A percentile compares a stretch with the other conserved stretches of the same genome.
Evolutionary conservation across 768 basidiomycete species (phyloP).

Genomic region (Serendipita vermifera): DNA sequence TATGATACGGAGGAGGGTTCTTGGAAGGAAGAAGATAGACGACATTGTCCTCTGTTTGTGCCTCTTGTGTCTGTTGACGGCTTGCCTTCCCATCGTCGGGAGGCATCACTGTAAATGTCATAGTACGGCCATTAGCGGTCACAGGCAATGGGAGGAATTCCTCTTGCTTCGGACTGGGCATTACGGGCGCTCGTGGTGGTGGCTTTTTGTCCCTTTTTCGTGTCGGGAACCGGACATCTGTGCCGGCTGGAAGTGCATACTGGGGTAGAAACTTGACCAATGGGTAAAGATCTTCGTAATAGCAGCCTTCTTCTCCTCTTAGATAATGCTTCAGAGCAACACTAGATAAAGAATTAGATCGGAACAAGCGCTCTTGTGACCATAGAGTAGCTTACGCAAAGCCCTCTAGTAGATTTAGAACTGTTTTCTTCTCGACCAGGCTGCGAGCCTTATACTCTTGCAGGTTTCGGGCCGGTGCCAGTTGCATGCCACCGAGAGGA

Average conservation of each 20-base stretch:
- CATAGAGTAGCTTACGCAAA: constrained; percentile 7
- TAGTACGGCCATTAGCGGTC: neutral
- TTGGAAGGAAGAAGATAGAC: constrained; percentile 2
- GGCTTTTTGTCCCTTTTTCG: neutral
- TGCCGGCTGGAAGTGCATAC: neutral
- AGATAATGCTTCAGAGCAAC: constrained; percentile 11
- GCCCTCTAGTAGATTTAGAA: constrained; percentile 9
- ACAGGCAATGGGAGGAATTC: constrained; percentile 5
- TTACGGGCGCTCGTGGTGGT: neutral
- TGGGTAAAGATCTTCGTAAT: constrained; percentile 11
- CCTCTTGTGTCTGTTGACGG: neutral
- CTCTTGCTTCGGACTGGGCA: neutral
- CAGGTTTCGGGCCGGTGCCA: neutral
- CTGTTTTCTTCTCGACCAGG: constrained; percentile 11
- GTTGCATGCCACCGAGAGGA: neutral
- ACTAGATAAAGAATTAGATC: neutral
- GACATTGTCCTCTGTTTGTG: neutral
- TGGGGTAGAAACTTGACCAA: constrained; percentile 9
- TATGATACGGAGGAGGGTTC: constrained; percentile 7
- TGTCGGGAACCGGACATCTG: neutral
- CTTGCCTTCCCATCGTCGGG: neutral
- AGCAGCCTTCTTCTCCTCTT: constrained; percentile 5
- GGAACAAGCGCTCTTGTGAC: no score
- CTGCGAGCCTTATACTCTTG: neutral
- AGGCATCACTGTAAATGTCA: neutral